These are phyloP conservation scores for Ochromonadaceae sp. DNA, from an alignment of 352 stramenopile species.

Conservation along the genomic window DNA sequence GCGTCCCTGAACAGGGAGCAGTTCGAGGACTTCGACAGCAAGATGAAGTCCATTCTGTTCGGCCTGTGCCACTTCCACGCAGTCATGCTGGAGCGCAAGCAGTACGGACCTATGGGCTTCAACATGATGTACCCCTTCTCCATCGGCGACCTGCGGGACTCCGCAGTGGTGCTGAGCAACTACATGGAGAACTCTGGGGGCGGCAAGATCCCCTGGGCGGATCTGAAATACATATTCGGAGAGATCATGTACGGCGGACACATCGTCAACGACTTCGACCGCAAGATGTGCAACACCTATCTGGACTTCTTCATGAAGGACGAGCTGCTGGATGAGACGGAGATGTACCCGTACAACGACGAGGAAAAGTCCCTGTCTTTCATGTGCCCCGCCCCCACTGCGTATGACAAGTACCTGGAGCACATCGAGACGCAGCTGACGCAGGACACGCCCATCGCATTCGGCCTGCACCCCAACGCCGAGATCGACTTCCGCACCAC, in stretches of 20 bases:
- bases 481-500: conserved; percentile 95
- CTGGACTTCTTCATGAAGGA: conserved; percentile 96
- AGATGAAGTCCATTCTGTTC: conserved; percentile 91
- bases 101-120: conserved; percentile 90
- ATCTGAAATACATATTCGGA: conserved; percentile 88
- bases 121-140: conserved; percentile 98
- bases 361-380: conserved; percentile 88
- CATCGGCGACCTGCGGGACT: conserved; percentile 83
- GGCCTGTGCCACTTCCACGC: conserved; percentile 91
- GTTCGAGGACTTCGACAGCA: conserved; percentile 83
- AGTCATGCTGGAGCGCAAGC: conserved; percentile 90
- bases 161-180: conserved; percentile 79
- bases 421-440: conserved; percentile 89
- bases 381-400: conserved; percentile 80
- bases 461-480: conserved; percentile 91
- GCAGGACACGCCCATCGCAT: conserved; percentile 87
- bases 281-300: conserved; percentile 83
- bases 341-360: conserved; percentile 89
- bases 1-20: conserved; percentile 85
- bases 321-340: conserved; percentile 90
- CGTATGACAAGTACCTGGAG: conserved; percentile 91
- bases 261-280: conserved; percentile 83
- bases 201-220: conserved; percentile 87
- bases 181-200: conserved; percentile 85
- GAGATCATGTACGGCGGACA: conserved; percentile 91